Evolutionary conservation across 768 basidiomycete species (phyloP), one percentile per base, ranked within the genome.

Genomic region (Rhizopogon sp.): DNA sequence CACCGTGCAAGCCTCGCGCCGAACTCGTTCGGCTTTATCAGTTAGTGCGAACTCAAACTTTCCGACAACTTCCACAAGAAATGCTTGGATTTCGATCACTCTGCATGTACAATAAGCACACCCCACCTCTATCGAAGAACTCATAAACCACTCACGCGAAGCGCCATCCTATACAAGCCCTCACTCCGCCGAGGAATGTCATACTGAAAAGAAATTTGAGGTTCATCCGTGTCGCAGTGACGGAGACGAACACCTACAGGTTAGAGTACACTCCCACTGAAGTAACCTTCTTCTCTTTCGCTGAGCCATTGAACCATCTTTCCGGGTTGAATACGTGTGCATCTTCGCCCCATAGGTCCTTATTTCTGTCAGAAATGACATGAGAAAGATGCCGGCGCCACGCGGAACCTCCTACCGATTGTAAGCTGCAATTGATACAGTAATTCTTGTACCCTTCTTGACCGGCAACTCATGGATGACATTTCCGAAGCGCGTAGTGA

Each of bases 391-490:
- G 16, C 16, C 25, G 41, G 35, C 13, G 11, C 22, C 10, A 22
- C 9, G 6, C 7, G 10, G 29, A 5, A 41, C 28, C 22, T 45
- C 60, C 43, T 33, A 80, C 83, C 80, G 74, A 55, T 85, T 79
- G 56, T 83, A 83, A 1, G 73, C 80, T 22, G 76, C 75, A 37
- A 82, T 76, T 9, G 82, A 84, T 5, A 76, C 62, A 28, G 82
- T 70, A 8, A 84, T 67, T 46, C 77, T 77, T 31, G 74, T 76
- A 8, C 80, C 79, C 56, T 79, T 77, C 1, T 78, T 75, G 22
- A 85, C 68, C 2, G 76, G 72, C 9, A 85, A 49, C 50, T 79
- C 70, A 9, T 60, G 65, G 43, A 80, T 63, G 9, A 69, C 51
- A 53, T 76, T 68, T 5, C 83, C 84, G 1, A 74, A 73, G 22